Base-by-base conservation (phyloP, 1,284 basidiomycete genomes). In the Amylostereum areolatum region DNA sequence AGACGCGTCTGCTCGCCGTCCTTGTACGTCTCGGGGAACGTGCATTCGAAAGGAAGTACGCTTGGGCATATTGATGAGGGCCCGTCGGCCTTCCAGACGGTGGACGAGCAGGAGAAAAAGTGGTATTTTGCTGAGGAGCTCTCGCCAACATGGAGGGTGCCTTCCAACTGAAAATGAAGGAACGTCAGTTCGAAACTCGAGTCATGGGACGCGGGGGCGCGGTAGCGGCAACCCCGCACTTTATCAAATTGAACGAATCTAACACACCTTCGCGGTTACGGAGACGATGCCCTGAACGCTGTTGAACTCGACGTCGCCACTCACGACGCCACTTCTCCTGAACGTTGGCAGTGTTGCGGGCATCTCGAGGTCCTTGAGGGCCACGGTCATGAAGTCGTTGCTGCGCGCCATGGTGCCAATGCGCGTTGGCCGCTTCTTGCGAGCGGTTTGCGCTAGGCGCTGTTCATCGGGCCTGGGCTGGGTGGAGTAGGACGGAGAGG, bases 1-100 rank as follows among this genome's bases (percentile, higher is more conserved):
- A 28, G 18, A 35, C 57, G 52, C 4, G 56, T 56, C 10, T 55
- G 50, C 27, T 59, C 61, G 5, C 58, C 61, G 43, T 77, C 68
- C 33, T 59, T 56, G 58, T 75, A 84, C 2, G 58, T 60, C 1
- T 69, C 50, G 5, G 82, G 81, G 30, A 85, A 68, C 2, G 64
- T 53, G 24, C 70, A 54, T 5, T 70, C 67, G 53, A 86, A 75
- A 0, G 73, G 66, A n/a, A 83, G 56, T 30, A 72, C 63, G 48
- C 64, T 57, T 3, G 77, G 81, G 54, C 74, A 81, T 0, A 56
- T 31, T 5, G 53, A 46, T 3, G 51, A 48, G 1, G 55, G 51
- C 2, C 54, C 59, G 10, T 51, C 54, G 39, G 52, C 65, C 35
- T 60, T 65, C 80, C 80, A 83, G 3, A 83, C 58, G 2, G 59